These are phyloP conservation scores for Botrytis fabae DNA, from an alignment of 2,329 filamentous ascomycete species.

Conservation along the genomic window DNA sequence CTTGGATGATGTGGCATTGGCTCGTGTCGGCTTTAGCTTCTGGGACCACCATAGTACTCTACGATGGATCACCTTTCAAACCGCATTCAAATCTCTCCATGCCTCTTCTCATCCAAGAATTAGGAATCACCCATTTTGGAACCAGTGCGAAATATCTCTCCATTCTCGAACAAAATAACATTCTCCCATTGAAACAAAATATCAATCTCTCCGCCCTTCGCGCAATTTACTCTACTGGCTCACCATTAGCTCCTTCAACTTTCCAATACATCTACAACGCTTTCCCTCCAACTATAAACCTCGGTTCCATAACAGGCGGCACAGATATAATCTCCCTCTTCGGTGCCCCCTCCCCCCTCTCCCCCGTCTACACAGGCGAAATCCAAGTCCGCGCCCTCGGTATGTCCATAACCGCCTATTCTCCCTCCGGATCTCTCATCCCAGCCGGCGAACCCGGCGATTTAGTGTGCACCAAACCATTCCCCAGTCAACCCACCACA, in stretches of 20 bases:
- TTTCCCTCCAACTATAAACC: constrained; percentile 77
- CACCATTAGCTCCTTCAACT: constrained; percentile 87
- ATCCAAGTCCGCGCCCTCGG: constrained; percentile 77
- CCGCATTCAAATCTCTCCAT: constrained; percentile 79
- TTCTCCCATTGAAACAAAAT: constrained; percentile 54
- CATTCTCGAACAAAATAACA: constrained; percentile 76
- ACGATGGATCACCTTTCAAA: constrained; percentile 88
- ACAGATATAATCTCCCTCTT: constrained; percentile 97
- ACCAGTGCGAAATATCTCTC: constrained; percentile 94
- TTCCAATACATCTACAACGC: constrained; percentile 81
- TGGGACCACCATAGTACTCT: constrained; percentile 81
- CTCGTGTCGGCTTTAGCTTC: constrained; percentile 81
- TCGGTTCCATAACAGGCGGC: constrained; percentile 91
- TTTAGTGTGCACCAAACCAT: constrained; percentile 80
- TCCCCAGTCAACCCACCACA: constrained; percentile 85
- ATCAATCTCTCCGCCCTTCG: constrained; percentile 65
- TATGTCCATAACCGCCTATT: constrained; percentile 69
- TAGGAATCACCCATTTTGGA: constrained; percentile 88
- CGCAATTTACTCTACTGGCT: constrained; percentile 92
- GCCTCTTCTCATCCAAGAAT: constrained; percentile 75
- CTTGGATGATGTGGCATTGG: constrained; percentile 99
- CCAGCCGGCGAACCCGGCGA: constrained; percentile 73
- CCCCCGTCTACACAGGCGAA: constrained; percentile 71
- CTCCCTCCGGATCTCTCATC: constrained; percentile 46
- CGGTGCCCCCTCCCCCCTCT: constrained; percentile 75